phyloP scores from a whole-genome alignment of 2,329 filamentous ascomycete genomes.

The Aureobasidium sp. region DNA sequence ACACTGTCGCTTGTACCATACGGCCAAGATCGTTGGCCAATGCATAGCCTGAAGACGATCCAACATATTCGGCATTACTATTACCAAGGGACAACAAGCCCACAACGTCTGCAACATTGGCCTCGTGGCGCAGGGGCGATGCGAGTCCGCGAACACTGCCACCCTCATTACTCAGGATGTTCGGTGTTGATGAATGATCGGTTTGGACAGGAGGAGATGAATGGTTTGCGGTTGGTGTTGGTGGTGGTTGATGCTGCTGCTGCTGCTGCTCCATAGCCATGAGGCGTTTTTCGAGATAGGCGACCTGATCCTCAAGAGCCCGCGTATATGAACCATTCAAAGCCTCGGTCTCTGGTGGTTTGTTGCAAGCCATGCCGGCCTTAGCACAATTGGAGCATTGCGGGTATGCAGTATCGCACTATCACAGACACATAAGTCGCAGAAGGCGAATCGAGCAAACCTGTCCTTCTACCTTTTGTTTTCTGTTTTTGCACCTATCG shows the following conservation, averaged over 20 bases:
- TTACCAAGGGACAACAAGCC: not conserved
- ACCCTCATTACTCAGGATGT: not conserved
- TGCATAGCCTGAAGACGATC: not conserved
- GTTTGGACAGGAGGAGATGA: not conserved
- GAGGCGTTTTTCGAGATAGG: not conserved
- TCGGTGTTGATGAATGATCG: not conserved
- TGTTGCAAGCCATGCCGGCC: not conserved
- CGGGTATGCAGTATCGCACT: conserved; percentile 3
- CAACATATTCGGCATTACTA: not conserved
- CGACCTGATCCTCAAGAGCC: not conserved
- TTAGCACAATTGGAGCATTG: not conserved
- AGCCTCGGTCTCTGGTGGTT: not conserved
- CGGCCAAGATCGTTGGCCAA: not conserved
- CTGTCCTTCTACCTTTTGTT: not conserved
- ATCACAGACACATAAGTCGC: not conserved
- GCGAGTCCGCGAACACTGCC: not conserved
- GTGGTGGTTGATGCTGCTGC: not conserved
- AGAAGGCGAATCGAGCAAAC: not conserved
- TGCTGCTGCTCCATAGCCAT: not conserved
- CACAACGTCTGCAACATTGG: not conserved
- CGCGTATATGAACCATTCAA: not conserved
- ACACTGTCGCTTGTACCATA: not conserved
- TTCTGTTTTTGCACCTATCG: conserved; percentile 1
- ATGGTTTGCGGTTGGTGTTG: not conserved
- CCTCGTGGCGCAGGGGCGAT: not conserved